phyloP scores from a whole-genome alignment of 2,329 filamentous ascomycete species.

The Xylariaceae sp. region DNA sequence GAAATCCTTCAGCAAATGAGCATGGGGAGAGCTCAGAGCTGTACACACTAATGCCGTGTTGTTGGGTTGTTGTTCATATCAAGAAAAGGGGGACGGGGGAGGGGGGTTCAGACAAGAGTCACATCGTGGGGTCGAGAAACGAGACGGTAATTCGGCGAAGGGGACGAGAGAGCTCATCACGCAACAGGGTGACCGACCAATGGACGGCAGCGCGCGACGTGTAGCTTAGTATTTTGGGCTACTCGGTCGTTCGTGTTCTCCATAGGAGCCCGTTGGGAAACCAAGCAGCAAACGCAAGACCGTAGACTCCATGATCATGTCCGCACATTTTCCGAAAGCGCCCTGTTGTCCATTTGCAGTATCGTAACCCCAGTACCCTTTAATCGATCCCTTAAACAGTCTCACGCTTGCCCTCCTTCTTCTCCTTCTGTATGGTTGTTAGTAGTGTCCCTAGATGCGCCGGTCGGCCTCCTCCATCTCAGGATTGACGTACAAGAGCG shows the following conservation, averaged over 20 bases:
- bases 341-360: constrained; percentile 30
- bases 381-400: constrained; percentile 51
- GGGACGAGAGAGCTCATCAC: constrained; percentile 5
- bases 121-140: neutral
- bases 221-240: constrained; percentile 30
- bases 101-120: neutral
- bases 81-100: neutral
- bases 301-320: constrained; percentile 35
- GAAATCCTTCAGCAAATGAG: constrained; percentile 43
- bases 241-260: constrained; percentile 29
- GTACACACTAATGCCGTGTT: constrained; percentile 48
- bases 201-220: constrained; percentile 22
- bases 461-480: neutral
- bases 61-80: constrained; percentile 10
- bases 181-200: constrained; percentile 2
- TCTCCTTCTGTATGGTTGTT: constrained; percentile 65
- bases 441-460: constrained; percentile 8
- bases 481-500: constrained; percentile 72
- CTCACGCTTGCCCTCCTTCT: constrained; percentile 93
- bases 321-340: constrained; percentile 30
- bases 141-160: neutral
- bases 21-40: constrained; percentile 41
- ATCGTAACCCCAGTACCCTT: constrained; percentile 25
- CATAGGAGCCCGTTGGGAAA: constrained; percentile 30
- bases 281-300: constrained; percentile 31